Conservation (phyloP, 169 alveolate species). For the Plasmodium adleri region DNA sequence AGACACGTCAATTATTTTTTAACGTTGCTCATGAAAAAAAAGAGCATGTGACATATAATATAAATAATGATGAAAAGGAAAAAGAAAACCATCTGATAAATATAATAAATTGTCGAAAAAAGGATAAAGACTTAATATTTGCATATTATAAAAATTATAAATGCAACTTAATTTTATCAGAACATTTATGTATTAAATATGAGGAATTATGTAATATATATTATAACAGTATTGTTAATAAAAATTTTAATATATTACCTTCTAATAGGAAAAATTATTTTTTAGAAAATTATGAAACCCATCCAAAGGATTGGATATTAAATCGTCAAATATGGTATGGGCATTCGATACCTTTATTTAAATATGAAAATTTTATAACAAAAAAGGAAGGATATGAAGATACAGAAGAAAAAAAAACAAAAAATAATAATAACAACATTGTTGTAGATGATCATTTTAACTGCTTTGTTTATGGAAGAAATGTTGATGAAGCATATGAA, state of each 20-base stretch:
- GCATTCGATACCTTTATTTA: constrained; percentile 35
- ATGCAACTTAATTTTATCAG: constrained; percentile 14
- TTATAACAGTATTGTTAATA: constrained; percentile 1
- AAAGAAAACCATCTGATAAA: neutral
- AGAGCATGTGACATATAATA: neutral
- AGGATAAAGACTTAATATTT: neutral
- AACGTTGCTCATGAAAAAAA: too few species aligned
- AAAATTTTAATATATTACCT: constrained; percentile 18
- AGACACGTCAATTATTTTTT: neutral
- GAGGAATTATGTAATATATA: constrained; percentile 9
- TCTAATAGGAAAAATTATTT: constrained; percentile 25
- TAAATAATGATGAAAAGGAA: neutral
- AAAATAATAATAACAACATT: too few species aligned
- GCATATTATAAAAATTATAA: constrained; percentile 44
- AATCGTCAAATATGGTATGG: constrained; percentile 41
- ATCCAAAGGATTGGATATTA: constrained; percentile 18
- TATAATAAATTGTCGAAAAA: neutral
- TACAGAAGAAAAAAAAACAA: too few species aligned
- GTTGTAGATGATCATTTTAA: neutral
- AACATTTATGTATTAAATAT: constrained; percentile 34
- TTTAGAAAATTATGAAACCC: neutral
- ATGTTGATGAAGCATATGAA: constrained; percentile 33
- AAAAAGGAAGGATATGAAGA: neutral
- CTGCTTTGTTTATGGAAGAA: constrained; percentile 30
- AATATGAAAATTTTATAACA: constrained; percentile 22